Percentiles rank a stretch among this genome's conserved stretches.
Evolutionary conservation across 2,329 filamentous ascomycete species (phyloP).

Genomic region (Pseudogymnoascus sp.): DNA sequence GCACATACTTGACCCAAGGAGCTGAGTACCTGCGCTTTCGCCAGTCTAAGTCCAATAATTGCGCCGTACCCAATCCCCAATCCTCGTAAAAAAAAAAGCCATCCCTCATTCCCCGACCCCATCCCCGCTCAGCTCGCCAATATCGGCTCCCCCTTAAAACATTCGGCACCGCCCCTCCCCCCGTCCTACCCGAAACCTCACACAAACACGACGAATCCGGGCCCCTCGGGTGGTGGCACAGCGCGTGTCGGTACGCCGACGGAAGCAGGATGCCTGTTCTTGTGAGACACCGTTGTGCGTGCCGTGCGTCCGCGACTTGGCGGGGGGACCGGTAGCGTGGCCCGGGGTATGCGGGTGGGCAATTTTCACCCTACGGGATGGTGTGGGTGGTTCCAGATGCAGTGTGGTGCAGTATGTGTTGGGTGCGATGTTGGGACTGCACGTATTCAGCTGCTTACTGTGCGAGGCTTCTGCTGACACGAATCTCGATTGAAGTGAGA

Average conservation of each 20-base stretch:
- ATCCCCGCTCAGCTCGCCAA: background rate
- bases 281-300: background rate
- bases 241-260: background rate
- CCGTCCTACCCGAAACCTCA: constrained; percentile 1
- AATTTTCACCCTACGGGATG: background rate
- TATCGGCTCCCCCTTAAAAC: background rate
- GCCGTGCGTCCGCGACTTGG: background rate
- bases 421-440: constrained; percentile 2
- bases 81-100: background rate
- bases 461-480: background rate
- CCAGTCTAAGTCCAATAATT: background rate
- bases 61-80: background rate
- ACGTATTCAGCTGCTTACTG: background rate
- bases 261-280: background rate
- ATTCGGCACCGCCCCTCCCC: background rate
- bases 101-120: background rate
- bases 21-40: background rate
- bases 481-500: background rate
- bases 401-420: background rate
- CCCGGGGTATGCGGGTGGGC: background rate
- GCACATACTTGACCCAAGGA: background rate
- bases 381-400: background rate
- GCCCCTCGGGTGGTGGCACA: background rate
- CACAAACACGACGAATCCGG: background rate
- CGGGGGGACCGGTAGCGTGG: constrained; percentile 2